Conservation (phyloP, 192 early-diverging fungal genomes). For the Coemansia sp. region DNA sequence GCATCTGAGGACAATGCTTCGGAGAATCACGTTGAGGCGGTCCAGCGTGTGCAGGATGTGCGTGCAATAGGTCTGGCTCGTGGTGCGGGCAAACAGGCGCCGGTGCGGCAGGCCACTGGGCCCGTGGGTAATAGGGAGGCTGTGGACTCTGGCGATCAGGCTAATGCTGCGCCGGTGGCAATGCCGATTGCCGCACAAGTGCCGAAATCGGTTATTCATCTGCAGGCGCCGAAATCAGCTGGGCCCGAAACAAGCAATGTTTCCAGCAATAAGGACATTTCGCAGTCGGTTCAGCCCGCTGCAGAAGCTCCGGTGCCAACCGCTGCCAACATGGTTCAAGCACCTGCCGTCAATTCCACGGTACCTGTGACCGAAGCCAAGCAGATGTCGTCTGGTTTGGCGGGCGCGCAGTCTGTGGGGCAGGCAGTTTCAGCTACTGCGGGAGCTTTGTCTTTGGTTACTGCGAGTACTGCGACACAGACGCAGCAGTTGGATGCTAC, state of each 20-base stretch:
- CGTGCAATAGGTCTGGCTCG: too few species aligned
- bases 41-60: too few species aligned
- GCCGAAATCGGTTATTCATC: too few species aligned
- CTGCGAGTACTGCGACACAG: background rate
- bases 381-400: background rate
- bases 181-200: too few species aligned
- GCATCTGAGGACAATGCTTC: too few species aligned
- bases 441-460: background rate
- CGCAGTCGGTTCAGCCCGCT: background rate
- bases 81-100: constrained; percentile 29
- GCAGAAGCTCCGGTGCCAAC: constrained; percentile 1
- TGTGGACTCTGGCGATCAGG: too few species aligned
- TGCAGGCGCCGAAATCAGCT: background rate
- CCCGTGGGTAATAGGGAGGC: background rate
- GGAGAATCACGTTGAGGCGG: too few species aligned
- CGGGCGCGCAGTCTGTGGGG: background rate
- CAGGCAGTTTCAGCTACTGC: background rate
- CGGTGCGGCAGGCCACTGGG: background rate
- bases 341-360: background rate
- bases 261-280: too few species aligned
- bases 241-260: too few species aligned
- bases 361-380: background rate
- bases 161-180: too few species aligned
- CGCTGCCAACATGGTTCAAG: background rate
- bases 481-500: background rate